Conservation (phyloP, 108 stramenopile species). For the Phaeodactylum tricornutum region DNA sequence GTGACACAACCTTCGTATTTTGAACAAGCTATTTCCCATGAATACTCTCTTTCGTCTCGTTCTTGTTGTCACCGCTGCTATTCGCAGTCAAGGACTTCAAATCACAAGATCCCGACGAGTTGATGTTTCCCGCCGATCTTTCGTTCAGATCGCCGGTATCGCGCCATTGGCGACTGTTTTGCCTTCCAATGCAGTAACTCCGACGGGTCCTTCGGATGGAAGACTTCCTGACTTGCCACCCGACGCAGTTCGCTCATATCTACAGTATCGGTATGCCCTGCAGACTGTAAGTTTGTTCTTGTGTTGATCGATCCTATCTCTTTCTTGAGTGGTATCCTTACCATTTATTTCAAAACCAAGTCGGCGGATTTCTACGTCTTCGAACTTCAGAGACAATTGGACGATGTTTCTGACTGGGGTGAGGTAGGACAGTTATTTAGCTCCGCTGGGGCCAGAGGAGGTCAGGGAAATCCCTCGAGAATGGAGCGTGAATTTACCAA, state of each 20-base stretch:
- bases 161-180: too few species aligned
- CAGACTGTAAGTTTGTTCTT: conserved; percentile 3
- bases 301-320: background rate
- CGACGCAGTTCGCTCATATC: conserved; percentile 54
- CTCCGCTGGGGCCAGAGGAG: conserved; percentile 34
- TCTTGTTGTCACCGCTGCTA: too few species aligned
- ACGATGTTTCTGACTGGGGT: conserved; percentile 59
- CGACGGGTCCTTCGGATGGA: conserved; percentile 21
- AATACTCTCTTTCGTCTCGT: too few species aligned
- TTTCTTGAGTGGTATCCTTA: background rate
- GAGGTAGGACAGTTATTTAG: conserved; percentile 46
- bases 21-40: too few species aligned
- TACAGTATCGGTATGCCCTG: conserved; percentile 64
- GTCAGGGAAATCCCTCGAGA: conserved; percentile 57
- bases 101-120: too few species aligned
- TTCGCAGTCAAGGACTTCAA: too few species aligned
- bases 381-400: conserved; percentile 52
- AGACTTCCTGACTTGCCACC: conserved; percentile 57
- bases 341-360: conserved; percentile 25
- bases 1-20: too few species aligned
- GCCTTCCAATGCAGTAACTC: conserved; percentile 8
- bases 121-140: too few species aligned
- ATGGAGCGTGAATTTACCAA: conserved; percentile 79
- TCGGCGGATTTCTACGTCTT: conserved; percentile 75
- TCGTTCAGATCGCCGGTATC: too few species aligned